Evolutionary conservation across 1,284 basidiomycete species (phyloP), one percentile per base, ranked within the genome.

Genomic region (Naganishia sp.): DNA sequence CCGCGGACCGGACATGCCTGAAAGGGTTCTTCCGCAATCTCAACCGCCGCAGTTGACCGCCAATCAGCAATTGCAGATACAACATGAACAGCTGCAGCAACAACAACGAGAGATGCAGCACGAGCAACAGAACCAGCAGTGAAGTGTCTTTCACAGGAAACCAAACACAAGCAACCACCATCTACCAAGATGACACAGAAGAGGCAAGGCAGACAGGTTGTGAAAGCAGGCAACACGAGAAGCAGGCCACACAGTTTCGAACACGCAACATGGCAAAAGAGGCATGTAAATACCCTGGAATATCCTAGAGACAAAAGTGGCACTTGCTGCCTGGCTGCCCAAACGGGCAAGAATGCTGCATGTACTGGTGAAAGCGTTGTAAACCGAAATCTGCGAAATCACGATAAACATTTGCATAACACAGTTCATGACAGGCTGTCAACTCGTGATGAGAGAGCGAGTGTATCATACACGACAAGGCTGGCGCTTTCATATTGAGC

Each of bases 401-500:
- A 7, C n/a, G 53, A 55, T 55, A 36, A 55, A 36, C 36, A 55
- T 55, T 7, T 55, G 53, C 33, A 55, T 55, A 55, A 55, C n/a
- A n/a, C 10, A 13, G 36, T 13, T 39, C 36, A 5, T 39, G 10
- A 2, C 36, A 13, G 36, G 13, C 11, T 6, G 13, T 39, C 36
- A 13, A 5, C 13, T 13, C 7, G 4, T 7, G 4, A 13, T 39
- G 7, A 7, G 36, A 39, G 36, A 13, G 36, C 36, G 36, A 3
- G 13, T 3, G 36, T 6, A 2, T 10, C 13, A 7, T 5, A 13
- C 36, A 39, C 36, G 6, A 13, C 13, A 39, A 13, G 13, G 36
- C 10, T 39, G 36, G 2, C 36, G 36, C 1, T 39, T 13, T 39
- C 6, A 7, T 39, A 9, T 6, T 36, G 2, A 10, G 36, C 28